Evolutionary conservation across 2,329 filamentous ascomycete genomes (phyloP), one percentile per base, ranked within the genome.

Genomic region (Cladosporium sp.): DNA sequence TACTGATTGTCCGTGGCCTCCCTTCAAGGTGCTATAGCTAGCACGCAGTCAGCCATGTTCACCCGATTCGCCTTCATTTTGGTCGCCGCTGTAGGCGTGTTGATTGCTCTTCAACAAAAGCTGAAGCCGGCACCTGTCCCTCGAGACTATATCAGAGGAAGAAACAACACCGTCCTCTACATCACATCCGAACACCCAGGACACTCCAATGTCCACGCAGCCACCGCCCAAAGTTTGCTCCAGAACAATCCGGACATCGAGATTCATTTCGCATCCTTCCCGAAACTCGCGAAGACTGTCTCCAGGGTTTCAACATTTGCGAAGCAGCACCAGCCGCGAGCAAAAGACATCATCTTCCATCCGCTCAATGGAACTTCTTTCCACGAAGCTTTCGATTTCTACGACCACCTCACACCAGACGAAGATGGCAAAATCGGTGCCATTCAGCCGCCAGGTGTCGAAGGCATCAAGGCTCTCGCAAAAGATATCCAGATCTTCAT

Each of bases 401-500:
- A 64, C 49, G 26, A 52, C 11, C 51, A 55, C 24, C 32, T 64
- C 4, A 11, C 10, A 7, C 36, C 15, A 1, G 51, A 64, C 26
- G 49, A 64, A 18, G 60, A 64, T 57, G 60, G 60, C 21, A 64
- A 11, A 26, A 47, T 57, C 34, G 60, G 60, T 8, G 26, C 49
- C 34, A 55, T 64, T 15, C 10, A 49, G 4, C 49, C 49, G 4
- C 60, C 49, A 24, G 60, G 60, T 6, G 21, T 44, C 2, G 60
- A 64, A 30, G 60, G 60, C 18, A 44, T 64, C 60, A 64, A 64
- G 34, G 18, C 18, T 3, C 28, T 64, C 21, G 36, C 32, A n/a
- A 41, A n/a, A 52, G 49, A 64, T 26, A 64, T 64, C 5, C 60
- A 64, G 51, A 57, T 64, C 51, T 64, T 55, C 51, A 41, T 64